Conservation (phyloP, 2,329 filamentous ascomycete species). For the Colletotrichum karsti region DNA sequence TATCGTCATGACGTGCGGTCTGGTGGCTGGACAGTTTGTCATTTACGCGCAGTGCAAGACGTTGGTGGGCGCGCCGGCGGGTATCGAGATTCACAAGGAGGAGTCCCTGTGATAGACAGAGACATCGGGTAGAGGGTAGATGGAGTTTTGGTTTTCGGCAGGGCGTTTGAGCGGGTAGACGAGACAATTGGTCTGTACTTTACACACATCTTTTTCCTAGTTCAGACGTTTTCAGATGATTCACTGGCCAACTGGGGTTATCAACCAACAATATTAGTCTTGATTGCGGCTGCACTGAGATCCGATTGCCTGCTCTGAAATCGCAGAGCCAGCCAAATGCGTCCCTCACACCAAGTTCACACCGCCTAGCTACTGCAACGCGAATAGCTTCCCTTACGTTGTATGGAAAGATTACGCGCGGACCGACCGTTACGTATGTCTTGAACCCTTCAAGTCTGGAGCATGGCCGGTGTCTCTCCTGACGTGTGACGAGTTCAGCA, state of each 20-base stretch:
- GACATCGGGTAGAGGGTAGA: neutral
- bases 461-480: neutral
- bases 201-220: neutral
- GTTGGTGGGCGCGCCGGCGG: constrained; percentile 57
- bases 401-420: neutral
- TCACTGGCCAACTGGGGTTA: rapidly evolving
- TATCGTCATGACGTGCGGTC: constrained; percentile 61
- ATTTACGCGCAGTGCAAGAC: constrained; percentile 65
- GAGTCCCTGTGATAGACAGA: constrained; percentile 2
- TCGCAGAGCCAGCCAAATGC: neutral
- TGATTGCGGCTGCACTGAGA: too few relatives aligned
- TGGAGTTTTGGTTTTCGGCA: neutral
- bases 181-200: neutral
- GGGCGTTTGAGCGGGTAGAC: constrained; percentile 13
- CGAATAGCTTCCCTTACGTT: neutral
- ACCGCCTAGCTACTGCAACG: neutral
- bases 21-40: constrained; percentile 63
- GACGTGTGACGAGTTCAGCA: neutral
- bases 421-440: neutral
- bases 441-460: neutral
- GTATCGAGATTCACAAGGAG: constrained; percentile 64
- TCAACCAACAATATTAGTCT: too few relatives aligned
- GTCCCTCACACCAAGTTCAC: rapidly evolving
- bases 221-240: neutral
- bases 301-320: neutral